Base-by-base conservation (phyloP, 805 yeast species). In the Myxozyma geophila region DNA sequence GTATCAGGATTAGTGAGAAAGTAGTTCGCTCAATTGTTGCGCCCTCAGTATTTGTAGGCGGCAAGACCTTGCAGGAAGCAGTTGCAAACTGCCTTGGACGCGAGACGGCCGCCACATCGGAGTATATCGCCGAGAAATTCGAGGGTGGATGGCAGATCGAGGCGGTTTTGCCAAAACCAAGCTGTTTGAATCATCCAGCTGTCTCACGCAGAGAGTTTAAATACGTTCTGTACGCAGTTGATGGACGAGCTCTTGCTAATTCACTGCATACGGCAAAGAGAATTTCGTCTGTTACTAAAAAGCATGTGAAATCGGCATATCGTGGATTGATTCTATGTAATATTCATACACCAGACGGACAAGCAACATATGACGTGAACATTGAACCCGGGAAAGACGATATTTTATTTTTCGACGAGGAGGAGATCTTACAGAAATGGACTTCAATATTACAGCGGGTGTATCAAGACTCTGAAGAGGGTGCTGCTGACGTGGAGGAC, bases 311-410 rank as follows among this genome's bases (percentile, higher is more conserved):
- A 82, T 40, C 76, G 80, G 7, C 88, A 82, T 72, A 74, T 88
- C 15, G 92, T 93, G 1, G 87, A 85, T 70, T 92, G 92, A 0
- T 80, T 0, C 88, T 89, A 69, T 77, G 88, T 4, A 88, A 89
- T 74, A 62, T 89, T 51, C 80, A 87, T 59, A 73, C 90, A 17
- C 88, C 95, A 0, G 75, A 75, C 46, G 83, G 83, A 61, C 79
- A 21, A 7, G 23, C 51, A 4, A 9, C 19, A 8, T 66, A 90
- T 13, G 96, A 90, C 74, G 96, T 90, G 9, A 90, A 90, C 72
- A 85, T 90, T 17, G 96, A 90, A 72, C 96, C 96, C 0, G 90
- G 96, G 0, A 90, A 90, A 68, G 80, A 90, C 68, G 96, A 90
- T 70, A 95, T 90, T 1, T 72, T 92, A 39, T 89, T 90, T 70